Evolutionary conservation across 441 rosid species (phyloP), one percentile per base, ranked within the genome.

Genomic region (Theobroma grandiflorum): DNA sequence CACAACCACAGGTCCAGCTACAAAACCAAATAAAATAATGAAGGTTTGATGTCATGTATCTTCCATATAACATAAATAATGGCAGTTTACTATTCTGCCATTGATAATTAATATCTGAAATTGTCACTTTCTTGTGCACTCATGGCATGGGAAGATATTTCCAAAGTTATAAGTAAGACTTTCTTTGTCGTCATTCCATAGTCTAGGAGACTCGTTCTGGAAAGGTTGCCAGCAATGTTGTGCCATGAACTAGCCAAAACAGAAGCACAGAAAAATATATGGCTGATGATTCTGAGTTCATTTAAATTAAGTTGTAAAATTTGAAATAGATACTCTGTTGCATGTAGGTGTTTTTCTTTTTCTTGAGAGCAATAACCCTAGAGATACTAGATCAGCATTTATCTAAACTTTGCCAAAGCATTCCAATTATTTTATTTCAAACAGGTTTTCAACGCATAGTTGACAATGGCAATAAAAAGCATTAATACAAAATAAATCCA

Each of bases 1-100:
- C 8, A 26, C 58, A 43, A n/a, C 79, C 22, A 64, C 74, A 7
- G 50, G 6, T 73, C 38, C 61, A 68, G 78, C 85, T 84, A 79
- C 80, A 79, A 77, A 37, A 71, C 10, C 55, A 50, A 15, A 14
- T 11, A 12, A 71, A 5, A 33, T 12, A 50, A 69, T 47, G 15
- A 45, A 22, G 55, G 16, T 69, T 18, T 31, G 2, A 14, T 31
- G 66, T 5, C 4, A 35, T 63, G 10, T 6, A 35, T 63, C 43
- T 33, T 33, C 20, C 68, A 63, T 63, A 1, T 61, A 61, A 31
- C 65, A 26, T 61, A 61, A 26, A 31, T 12, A 61, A 61, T 11
- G 38, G 12, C 38, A 0, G 8, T 16, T 31, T 61, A 2, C 38
- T 31, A 31, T 59, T 31, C 38, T 6, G 16, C 37, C 12, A 61